Conservation (phyloP, 1,139 yeast species). For the Komagataea norvegica region DNA sequence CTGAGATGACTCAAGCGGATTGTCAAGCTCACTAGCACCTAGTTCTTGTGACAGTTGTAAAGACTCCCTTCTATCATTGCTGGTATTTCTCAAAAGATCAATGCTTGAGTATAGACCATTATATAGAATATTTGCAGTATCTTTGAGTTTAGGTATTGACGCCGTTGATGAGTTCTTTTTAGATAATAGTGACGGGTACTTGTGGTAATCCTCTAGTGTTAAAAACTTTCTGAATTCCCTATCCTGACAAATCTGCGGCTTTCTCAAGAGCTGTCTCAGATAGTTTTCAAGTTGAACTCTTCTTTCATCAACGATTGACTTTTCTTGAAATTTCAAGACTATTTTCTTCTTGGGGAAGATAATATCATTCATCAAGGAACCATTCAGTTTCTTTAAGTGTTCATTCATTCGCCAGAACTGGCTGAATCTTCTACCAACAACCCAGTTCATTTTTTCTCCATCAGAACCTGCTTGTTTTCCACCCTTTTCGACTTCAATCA, state of each 20-base stretch:
- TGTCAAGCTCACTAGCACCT: conserved; percentile 2
- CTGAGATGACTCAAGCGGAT: too few relatives aligned
- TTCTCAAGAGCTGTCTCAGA: conserved; percentile 48
- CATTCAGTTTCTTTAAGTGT: conserved; percentile 52
- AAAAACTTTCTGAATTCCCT: conserved; percentile 69
- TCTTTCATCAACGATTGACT: conserved; percentile 61
- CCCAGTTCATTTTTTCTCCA: conserved; percentile 67
- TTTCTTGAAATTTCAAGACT: conserved; percentile 58
- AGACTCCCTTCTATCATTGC: conserved; percentile 6
- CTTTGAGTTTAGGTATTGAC: conserved; percentile 25
- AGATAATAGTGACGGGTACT: too few relatives aligned
- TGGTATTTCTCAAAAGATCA: conserved; percentile 11
- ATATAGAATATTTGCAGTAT: conserved; percentile 42
- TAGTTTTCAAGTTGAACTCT: conserved; percentile 58
- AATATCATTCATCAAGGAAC: conserved; percentile 45
- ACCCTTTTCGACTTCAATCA: conserved; percentile 68
- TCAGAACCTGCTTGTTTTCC: conserved; percentile 25
- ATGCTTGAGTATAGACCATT: conserved; percentile 35
- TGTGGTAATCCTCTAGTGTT: conserved; percentile 53
- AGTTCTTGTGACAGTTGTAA: conserved; percentile 2
- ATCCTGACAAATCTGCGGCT: conserved; percentile 71
- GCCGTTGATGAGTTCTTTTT: conserved; percentile 7
- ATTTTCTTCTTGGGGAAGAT: conserved; percentile 49
- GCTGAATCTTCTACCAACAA: conserved; percentile 80
- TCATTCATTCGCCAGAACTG: conserved; percentile 74